Conservation (phyloP, 108 stramenopile genomes). For the Cyclostephanos invisitatus region DNA sequence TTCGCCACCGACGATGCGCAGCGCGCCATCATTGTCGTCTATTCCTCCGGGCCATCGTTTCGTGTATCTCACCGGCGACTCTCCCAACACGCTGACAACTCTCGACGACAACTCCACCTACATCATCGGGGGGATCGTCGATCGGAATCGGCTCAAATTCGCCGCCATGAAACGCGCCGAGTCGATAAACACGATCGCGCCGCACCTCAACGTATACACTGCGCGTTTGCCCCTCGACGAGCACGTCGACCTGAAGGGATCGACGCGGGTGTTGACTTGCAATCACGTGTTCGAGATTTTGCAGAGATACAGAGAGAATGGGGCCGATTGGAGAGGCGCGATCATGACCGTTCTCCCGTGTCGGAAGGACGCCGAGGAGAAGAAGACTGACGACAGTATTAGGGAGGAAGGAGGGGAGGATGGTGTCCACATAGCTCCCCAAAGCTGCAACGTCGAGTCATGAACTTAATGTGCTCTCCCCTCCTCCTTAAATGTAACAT, state of each 20-base stretch:
- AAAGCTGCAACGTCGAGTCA: no score
- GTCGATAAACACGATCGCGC: constrained; percentile 57
- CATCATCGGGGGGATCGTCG: constrained; percentile 88
- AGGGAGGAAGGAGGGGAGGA: neutral
- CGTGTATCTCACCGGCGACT: constrained; percentile 85
- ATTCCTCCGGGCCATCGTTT: constrained; percentile 38
- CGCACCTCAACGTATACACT: constrained; percentile 64
- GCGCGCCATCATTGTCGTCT: neutral
- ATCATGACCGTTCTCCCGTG: constrained; percentile 67
- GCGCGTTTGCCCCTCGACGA: constrained; percentile 72
- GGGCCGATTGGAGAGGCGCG: constrained; percentile 72
- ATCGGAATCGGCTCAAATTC: constrained; percentile 77
- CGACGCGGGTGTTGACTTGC: constrained; percentile 71
- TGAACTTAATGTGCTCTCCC: no score
- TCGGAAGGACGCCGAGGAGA: constrained; percentile 63
- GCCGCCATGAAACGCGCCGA: constrained; percentile 67
- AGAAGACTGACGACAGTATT: constrained; percentile 17
- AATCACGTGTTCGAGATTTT: constrained; percentile 90
- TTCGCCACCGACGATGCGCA: no score
- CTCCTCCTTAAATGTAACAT: no score
- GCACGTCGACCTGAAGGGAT: constrained; percentile 54
- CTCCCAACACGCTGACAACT: constrained; percentile 53
- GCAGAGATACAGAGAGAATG: constrained; percentile 61
- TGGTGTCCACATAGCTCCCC: no score
- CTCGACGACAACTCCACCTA: constrained; percentile 72